A percentile compares a stretch with the other conserved stretches of the same genome.
These are phyloP conservation scores for Fusarium sacchari DNA, from an alignment of 2,329 filamentous ascomycete species.

Conservation along the genomic window DNA sequence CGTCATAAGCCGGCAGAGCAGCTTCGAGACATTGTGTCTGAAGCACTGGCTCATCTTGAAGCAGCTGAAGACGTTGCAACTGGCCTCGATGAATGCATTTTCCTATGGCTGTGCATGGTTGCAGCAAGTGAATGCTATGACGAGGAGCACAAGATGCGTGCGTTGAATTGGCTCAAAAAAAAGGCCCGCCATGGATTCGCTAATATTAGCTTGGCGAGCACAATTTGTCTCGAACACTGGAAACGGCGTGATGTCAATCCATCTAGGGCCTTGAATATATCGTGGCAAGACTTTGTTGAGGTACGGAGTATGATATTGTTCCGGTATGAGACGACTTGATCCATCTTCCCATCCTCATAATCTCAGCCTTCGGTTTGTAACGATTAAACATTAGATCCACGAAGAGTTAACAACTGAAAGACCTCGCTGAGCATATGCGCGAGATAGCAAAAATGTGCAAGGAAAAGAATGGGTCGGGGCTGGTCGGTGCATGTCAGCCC, in stretches of 20 bases:
- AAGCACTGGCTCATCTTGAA: not conserved
- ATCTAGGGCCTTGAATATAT: too few relatives aligned
- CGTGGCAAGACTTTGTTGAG: not conserved
- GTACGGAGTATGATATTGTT: not conserved
- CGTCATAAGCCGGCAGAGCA: not conserved
- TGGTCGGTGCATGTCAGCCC: not conserved
- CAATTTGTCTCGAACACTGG: not conserved
- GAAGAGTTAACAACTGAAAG: too few relatives aligned
- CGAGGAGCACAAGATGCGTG: not conserved
- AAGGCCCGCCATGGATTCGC: not conserved
- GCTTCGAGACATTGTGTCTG: not conserved
- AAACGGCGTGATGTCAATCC: not conserved
- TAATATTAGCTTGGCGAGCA: not conserved
- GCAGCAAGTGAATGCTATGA: not conserved
- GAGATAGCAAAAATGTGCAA: too few relatives aligned
- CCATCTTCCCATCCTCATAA: too few relatives aligned
- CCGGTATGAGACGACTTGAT: not conserved
- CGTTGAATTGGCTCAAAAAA: not conserved
- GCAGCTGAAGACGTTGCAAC: not conserved
- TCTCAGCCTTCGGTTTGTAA: too few relatives aligned
- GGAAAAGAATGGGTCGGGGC: not conserved
- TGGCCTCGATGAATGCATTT: not conserved
- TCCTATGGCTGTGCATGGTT: not conserved
- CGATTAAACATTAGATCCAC: too few relatives aligned
- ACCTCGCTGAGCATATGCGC: rapidly evolving